Base-by-base conservation (phyloP, 2,329 filamentous ascomycete genomes). In the Pseudopyricularia cyperi region DNA sequence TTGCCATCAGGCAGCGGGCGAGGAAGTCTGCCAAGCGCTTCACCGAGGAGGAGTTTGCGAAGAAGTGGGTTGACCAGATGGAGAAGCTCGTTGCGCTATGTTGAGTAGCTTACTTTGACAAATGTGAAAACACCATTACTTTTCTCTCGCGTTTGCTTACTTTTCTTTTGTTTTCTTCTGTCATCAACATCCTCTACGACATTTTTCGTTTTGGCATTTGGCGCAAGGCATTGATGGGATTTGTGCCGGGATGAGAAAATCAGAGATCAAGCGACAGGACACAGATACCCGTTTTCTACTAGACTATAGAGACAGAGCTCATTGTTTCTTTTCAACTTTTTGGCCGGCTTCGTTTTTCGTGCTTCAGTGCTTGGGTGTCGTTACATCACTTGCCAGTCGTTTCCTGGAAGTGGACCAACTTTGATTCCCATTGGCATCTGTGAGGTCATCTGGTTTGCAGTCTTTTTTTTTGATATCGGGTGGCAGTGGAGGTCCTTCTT, bases 31-130 rank as follows among this genome's bases (percentile, higher is more conserved):
- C 90, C 1, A 78, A 80, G 67, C 74, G 93, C 47, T 98, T 98
- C 63, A 90, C 87, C 0, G 91, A 96, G 62, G 82, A 85, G 59
- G 86, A 85, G 54, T 98, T 98, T 69, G 82, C 78, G 1, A 76
- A 75, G 59, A 83, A 82, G 58, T 98, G 93, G 91, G 68, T 87
- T 44, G 66, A 67, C 30, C 80, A 94, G 65, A 79, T 94, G 72
- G 81, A 85, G 61, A 79, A 75, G 60, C 71, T 97, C 54, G 79
- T 96, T 22, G 66, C 63, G 9, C 44, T 60, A 50, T 28, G 19
- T 37, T 50, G 39, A 44, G 8, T 24, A 30, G 5, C 28, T 9
- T 30, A 9, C 28, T 30, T n/a, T n/a, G n/a, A n/a, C n/a, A n/a
- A n/a, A n/a, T 5, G 28, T 30, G 28, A 30, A 30, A 30, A 5